Percentiles rank a stretch among this genome's conserved stretches.
These are phyloP conservation scores for Xylariaceae sp. DNA, from an alignment of 2,329 filamentous ascomycete genomes.

Conservation along the genomic window DNA sequence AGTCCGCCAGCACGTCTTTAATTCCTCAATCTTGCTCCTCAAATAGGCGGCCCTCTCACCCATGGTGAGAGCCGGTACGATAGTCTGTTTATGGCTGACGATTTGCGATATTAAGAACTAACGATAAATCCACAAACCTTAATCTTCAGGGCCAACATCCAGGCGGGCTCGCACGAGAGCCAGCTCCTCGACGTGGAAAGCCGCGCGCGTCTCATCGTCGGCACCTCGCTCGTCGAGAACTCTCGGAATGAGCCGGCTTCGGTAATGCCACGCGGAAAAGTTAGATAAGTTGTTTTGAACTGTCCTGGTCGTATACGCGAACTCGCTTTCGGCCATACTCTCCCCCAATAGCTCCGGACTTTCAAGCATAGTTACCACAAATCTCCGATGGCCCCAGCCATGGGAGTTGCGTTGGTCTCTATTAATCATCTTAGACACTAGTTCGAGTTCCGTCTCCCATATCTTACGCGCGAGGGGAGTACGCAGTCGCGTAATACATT, in stretches of 20 bases:
- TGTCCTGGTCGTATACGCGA: conserved; percentile 90
- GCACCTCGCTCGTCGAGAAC: conserved; percentile 72
- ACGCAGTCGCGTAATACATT: conserved; percentile 67
- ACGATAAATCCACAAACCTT: conserved; percentile 93
- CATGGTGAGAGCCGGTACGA: conserved; percentile 64
- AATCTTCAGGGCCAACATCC: conserved; percentile 88
- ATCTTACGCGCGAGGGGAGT: conserved; percentile 59
- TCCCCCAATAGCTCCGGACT: conserved; percentile 50
- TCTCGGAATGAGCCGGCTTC: conserved; percentile 78
- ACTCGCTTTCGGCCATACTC: conserved; percentile 79
- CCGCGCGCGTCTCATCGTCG: conserved; percentile 60
- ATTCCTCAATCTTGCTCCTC: conserved; percentile 72
- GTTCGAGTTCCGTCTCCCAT: conserved; percentile 80
- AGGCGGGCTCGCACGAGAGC: conserved; percentile 74
- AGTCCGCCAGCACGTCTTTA: conserved; percentile 64
- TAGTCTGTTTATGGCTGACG: conserved; percentile 54
- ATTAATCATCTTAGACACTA: conserved; percentile 83
- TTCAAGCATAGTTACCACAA: conserved; percentile 76
- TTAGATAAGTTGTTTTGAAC: conserved; percentile 82
- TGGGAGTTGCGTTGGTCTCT: conserved; percentile 91
- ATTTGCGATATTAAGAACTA: conserved; percentile 78
- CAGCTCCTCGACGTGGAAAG: conserved; percentile 73
- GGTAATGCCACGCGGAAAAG: conserved; percentile 94
- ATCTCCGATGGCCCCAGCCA: conserved; percentile 87
- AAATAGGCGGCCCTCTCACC: conserved; percentile 68